Conservation (phyloP, 768 basidiomycete species). For the Pulveroboletus sp. region DNA sequence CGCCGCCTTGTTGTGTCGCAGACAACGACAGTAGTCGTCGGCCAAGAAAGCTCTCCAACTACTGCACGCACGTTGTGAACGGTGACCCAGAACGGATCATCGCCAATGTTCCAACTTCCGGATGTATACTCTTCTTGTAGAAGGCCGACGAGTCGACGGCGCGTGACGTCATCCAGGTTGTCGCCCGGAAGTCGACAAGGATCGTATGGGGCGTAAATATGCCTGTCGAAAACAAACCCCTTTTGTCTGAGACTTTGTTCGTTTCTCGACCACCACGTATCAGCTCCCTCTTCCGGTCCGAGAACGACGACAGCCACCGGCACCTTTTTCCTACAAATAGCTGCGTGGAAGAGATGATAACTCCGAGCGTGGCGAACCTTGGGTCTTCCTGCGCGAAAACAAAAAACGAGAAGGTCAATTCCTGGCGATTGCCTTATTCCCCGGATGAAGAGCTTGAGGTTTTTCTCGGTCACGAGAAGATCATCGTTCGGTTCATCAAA, state of each 20-base stretch:
- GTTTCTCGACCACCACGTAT: conserved; percentile 31
- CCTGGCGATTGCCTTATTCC: conserved; percentile 12
- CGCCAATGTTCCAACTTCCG: conserved; percentile 14
- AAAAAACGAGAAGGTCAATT: conserved; percentile 27
- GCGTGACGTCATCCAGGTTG: background rate
- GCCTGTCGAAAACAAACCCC: conserved; percentile 24
- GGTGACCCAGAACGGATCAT: conserved; percentile 9
- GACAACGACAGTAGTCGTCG: conserved; percentile 19
- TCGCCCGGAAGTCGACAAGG: background rate
- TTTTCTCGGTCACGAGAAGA: conserved; percentile 12
- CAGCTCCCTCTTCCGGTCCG: conserved; percentile 27
- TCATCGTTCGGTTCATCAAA: conserved; percentile 14
- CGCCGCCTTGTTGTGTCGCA: conserved; percentile 13
- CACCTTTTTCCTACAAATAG: conserved; percentile 31
- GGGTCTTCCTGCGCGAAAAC: conserved; percentile 25
- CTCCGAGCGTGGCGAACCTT: conserved; percentile 19
- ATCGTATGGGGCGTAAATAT: conserved; percentile 22
- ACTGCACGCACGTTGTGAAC: conserved; percentile 17
- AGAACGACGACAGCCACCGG: conserved; percentile 29
- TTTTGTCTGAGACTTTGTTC: conserved; percentile 11
- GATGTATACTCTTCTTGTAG: conserved; percentile 8
- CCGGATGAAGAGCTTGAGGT: conserved; percentile 13
- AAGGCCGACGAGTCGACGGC: conserved; percentile 4
- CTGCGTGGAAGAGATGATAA: conserved; percentile 30
- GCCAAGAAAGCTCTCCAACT: conserved; percentile 16